phyloP scores from a whole-genome alignment of 179 eudicot genomes.

The Heliamphora pulchella region DNA sequence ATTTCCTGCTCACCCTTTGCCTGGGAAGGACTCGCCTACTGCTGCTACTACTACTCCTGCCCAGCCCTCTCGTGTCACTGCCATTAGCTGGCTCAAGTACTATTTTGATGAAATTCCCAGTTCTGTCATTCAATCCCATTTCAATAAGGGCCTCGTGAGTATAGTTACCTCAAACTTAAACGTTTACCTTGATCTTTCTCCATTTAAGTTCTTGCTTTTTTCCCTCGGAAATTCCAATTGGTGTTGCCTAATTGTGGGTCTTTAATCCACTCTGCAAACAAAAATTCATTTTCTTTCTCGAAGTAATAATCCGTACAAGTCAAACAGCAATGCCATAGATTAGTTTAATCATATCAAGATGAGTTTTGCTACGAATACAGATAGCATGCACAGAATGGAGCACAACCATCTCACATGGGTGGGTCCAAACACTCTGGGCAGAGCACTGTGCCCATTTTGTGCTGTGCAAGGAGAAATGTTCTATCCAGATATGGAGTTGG shows the following conservation, averaged over 20 bases:
- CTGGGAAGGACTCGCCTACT: constrained; percentile 45
- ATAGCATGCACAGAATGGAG: too few species aligned
- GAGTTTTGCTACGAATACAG: too few species aligned
- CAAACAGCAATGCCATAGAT: background rate
- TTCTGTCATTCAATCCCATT: constrained; percentile 57
- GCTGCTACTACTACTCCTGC: constrained; percentile 13
- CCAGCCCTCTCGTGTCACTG: constrained; percentile 43
- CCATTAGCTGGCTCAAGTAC: constrained; percentile 84
- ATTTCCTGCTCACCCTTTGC: constrained; percentile 63
- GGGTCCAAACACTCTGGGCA: too few species aligned
- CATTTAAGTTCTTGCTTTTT: background rate
- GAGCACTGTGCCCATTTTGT: too few species aligned
- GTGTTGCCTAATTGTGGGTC: background rate
- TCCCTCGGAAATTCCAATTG: background rate
- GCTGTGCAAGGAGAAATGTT: too few species aligned
- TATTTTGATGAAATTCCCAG: constrained; percentile 57
- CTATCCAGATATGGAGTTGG: too few species aligned
- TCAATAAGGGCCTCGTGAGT: constrained; percentile 81
- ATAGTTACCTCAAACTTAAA: background rate
- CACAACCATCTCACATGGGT: too few species aligned
- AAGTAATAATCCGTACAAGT: background rate
- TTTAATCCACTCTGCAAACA: background rate
- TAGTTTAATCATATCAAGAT: background rate
- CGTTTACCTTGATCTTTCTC: background rate
- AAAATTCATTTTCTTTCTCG: background rate